Base-by-base conservation (phyloP, 176 grass and related monocot genomes). In the Zoysia japonica region DNA sequence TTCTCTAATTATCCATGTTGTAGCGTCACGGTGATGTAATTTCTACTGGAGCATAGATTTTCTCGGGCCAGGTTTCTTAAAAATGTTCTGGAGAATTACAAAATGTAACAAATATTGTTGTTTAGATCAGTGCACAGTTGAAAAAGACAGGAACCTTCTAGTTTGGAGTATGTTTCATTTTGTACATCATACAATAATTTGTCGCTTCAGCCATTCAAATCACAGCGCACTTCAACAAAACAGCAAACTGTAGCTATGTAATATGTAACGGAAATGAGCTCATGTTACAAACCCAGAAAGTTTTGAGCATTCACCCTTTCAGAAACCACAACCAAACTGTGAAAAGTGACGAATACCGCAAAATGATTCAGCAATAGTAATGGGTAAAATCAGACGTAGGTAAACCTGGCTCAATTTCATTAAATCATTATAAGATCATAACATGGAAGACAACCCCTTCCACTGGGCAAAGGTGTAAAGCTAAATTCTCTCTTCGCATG, bases 381-480 rank as follows among this genome's bases (percentile, higher is more conserved):
- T 40, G 5, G 11, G 46, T 72, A 79, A 49, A 9, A 67, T 7
- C 9, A 3, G 55, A 42, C 16, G 37, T 61, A 17, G 61, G 13
- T 68, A 72, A 73, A 61, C 40, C 55, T 50, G 19, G 6, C 78
- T 47, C 42, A 78, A 68, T 67, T 72, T 44, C n/a, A 28, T 68
- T 8, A 36, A 89, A 71, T 89, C 72, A 3, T 85, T 76, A 59
- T 77, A 71, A 67, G 72, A 80, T 54, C 59, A 85, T 66, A 81
- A 85, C 43, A 77, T 85, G 72, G 87, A 85, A 89, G 87, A 80
- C 82, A 89, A 0, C 67, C 83, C 69, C 82, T 85, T 80, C 87
- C 87, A 89, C 20, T 89, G 49, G 45, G 82, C 66, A 80, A 66
- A 72, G 38, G 70, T 41, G 2, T 71, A 81, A 75, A 71, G 87